Base-by-base conservation (phyloP, 2,329 filamentous ascomycete genomes). In the Pyricularia sp. region DNA sequence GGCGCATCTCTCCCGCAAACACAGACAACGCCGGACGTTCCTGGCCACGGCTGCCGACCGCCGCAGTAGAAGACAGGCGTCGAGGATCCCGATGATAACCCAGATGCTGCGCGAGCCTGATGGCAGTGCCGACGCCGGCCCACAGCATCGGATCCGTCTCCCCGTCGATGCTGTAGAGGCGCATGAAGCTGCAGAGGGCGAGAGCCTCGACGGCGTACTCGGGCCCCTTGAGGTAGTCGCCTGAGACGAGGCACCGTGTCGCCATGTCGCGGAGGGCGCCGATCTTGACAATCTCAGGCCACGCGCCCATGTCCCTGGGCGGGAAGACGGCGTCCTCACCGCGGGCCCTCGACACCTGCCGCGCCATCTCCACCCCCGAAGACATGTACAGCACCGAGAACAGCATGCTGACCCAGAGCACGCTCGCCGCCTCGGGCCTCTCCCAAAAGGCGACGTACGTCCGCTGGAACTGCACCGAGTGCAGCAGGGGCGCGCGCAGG, bases 1-100 rank as follows among this genome's bases (percentile, higher is more conserved):
- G 76, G 22, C 81, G 77, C 74, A 83, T 80, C 71, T 83, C 81
- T 24, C 75, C 78, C 62, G 82, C 78, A 65, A 82, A 83, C 0
- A 79, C 76, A 1, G 76, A 77, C 35, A 82, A 63, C 8, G 16
- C 2, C 35, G 28, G 30, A 62, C 24, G 5, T 33, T 22, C 60
- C 64, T 65, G 60, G 65, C 31, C 62, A 22, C 22, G 62, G 40
- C 40, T n/a, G 40, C 16, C 35, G 24, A 16, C 2, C 6, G n/a
- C 35, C n/a, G 60, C 3, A 63, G 22, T n/a, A 64, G 60, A 19
- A 62, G 67, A 22, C 64, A 82, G 72, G 67, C 76, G 75, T 28
- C 72, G 72, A 4, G 78, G 75, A 55, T 82, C 79, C 40, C 80
- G 78, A 66, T 83, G 80, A 65, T 83, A 83, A 16, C 81, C 81